Evolutionary conservation across 2,329 filamentous ascomycete species (phyloP).

Genomic region (Endoconidiophora polonica): DNA sequence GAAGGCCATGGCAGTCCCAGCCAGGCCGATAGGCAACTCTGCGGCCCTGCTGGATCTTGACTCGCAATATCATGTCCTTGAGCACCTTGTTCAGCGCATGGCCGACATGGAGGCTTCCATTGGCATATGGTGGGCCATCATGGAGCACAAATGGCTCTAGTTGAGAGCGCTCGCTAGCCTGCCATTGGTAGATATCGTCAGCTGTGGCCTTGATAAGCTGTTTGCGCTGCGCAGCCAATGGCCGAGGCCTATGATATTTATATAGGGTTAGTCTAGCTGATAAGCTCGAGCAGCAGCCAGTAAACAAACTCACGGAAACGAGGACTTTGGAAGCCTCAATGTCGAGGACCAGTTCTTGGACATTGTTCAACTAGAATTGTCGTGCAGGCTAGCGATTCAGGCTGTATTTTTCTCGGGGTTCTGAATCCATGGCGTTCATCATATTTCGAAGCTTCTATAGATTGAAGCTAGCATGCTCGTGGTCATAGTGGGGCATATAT

Average conservation of each 20-base stretch:
- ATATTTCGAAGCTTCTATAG: neutral
- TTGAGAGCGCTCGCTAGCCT: constrained; percentile 40
- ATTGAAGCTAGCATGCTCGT: neutral
- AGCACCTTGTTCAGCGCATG: constrained; percentile 94
- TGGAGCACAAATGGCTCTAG: constrained; percentile 61
- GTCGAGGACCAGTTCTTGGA: constrained; percentile 56
- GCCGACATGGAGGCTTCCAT: constrained; percentile 77
- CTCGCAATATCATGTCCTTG: constrained; percentile 81
- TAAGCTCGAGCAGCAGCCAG: neutral
- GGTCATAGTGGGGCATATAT: neutral
- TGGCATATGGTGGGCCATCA: constrained; percentile 94
- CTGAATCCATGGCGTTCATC: too few relatives aligned
- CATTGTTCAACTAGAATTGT: constrained; percentile 18
- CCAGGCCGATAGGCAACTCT: constrained; percentile 72
- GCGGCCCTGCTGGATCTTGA: constrained; percentile 59
- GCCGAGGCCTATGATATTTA: constrained; percentile 29
- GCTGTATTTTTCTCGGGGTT: too few relatives aligned
- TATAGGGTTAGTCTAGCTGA: neutral
- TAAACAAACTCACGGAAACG: constrained; percentile 42
- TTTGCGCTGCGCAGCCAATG: constrained; percentile 30
- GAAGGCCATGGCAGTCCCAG: constrained; percentile 95
- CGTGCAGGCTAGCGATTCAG: neutral
- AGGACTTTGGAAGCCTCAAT: constrained; percentile 56
- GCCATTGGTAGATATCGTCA: constrained; percentile 83
- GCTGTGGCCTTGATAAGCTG: constrained; percentile 59